A percentile compares a stretch with the other conserved stretches of the same genome.
Conservation (phyloP, 352 stramenopile species). For the Pseudoperonospora humuli region DNA sequence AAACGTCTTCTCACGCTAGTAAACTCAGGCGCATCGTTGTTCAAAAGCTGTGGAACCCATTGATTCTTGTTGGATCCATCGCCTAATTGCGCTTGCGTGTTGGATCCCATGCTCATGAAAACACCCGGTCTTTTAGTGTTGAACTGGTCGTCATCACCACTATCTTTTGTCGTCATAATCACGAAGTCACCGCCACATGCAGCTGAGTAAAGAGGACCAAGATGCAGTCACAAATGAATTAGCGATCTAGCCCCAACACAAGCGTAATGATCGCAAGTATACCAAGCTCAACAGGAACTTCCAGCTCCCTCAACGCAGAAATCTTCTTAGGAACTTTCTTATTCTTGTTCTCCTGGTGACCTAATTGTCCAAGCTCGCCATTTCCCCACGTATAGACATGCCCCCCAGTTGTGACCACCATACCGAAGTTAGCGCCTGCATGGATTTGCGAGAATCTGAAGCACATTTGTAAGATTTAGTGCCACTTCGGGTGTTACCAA, state of each 20-base stretch:
- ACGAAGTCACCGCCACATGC: constrained; percentile 61
- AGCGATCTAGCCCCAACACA: neutral
- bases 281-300: constrained; percentile 64
- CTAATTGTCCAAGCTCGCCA: constrained; percentile 64
- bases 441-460: constrained; percentile 49
- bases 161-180: constrained; percentile 59
- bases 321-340: constrained; percentile 85
- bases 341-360: constrained; percentile 81
- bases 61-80: constrained; percentile 72
- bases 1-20: constrained; percentile 37
- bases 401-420: constrained; percentile 46
- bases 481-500: neutral
- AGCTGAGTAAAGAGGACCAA: constrained; percentile 17
- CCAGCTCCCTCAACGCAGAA: constrained; percentile 67
- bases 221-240: constrained; percentile 3
- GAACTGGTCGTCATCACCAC: constrained; percentile 64
- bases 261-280: constrained; percentile 3
- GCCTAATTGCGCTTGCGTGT: constrained; percentile 56
- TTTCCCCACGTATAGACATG: constrained; percentile 80
- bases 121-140: constrained; percentile 68
- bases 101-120: constrained; percentile 76
- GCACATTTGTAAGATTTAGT: no score
- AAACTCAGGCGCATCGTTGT: constrained; percentile 51
- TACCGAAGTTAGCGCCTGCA: constrained; percentile 51
- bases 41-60: constrained; percentile 72